Evolutionary conservation across 306 rosid species (phyloP).

Genomic region (Adenanthera pavonina): DNA sequence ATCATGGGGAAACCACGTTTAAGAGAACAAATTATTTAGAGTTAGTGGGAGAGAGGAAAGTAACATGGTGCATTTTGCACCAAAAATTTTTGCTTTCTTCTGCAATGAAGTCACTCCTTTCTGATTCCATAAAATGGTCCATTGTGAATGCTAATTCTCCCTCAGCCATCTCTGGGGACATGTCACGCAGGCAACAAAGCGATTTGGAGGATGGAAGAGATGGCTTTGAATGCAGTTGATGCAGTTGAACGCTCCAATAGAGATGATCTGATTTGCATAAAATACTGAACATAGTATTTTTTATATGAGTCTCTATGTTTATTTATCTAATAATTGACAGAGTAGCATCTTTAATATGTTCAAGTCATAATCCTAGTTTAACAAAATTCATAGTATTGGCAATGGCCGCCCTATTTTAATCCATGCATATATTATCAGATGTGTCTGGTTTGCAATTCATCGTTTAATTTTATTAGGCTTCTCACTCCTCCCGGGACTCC

Average conservation of each 20-base stretch:
- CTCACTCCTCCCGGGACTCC: slow-evolving; percentile 99
- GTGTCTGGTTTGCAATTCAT: slow-evolving; percentile 27
- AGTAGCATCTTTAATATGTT: slow-evolving; percentile 7
- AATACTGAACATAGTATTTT: slow-evolving; percentile 25
- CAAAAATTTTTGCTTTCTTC: neutral
- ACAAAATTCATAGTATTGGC: slow-evolving; percentile 15
- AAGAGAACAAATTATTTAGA: slow-evolving; percentile 3
- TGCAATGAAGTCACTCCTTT: neutral
- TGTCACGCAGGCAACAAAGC: neutral
- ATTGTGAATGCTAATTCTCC: neutral
- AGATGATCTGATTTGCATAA: neutral
- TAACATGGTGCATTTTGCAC: neutral
- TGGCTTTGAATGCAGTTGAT: neutral
- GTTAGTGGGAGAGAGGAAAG: neutral
- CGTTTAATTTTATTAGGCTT: slow-evolving; percentile 68
- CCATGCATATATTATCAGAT: neutral
- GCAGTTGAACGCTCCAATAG: neutral
- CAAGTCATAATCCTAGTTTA: slow-evolving; percentile 1
- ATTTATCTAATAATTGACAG: neutral
- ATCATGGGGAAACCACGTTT: neutral
- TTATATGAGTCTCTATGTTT: slow-evolving; percentile 13
- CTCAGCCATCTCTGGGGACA: neutral
- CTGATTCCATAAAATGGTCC: neutral
- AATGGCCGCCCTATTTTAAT: neutral
- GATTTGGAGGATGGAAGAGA: neutral